These are phyloP conservation scores for Solanum hybrid DNA, from an alignment of 305 asterid species.

Conservation along the genomic window DNA sequence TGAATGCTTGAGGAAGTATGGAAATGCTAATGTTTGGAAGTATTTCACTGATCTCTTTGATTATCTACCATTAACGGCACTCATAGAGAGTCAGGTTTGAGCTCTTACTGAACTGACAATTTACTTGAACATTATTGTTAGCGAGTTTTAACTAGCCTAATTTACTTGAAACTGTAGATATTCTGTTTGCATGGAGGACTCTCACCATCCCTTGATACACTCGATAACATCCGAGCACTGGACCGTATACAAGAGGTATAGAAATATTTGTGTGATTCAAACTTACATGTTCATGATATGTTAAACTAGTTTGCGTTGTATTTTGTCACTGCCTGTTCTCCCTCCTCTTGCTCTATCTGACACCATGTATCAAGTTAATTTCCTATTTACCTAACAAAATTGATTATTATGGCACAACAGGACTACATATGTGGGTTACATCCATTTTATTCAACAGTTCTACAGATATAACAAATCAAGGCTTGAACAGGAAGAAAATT, in stretches of 20 bases:
- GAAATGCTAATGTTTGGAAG: slow-evolving; percentile 99
- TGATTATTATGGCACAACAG: not conserved
- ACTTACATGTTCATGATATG: not conserved
- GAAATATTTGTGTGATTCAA: not conserved
- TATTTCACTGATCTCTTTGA: slow-evolving; percentile 94
- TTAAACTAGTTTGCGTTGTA: not conserved
- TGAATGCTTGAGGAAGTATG: slow-evolving; percentile 98
- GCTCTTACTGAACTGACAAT: slow-evolving; percentile 1
- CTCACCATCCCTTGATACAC: slow-evolving; percentile 92
- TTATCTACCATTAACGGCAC: slow-evolving; percentile 95
- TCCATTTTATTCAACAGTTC: not conserved
- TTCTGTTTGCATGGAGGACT: slow-evolving; percentile 99
- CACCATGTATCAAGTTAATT: not conserved
- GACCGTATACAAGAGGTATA: slow-evolving; percentile 97
- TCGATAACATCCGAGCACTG: slow-evolving; percentile 83
- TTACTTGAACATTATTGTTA: not conserved
- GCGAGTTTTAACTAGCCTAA: not conserved
- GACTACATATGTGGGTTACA: not conserved
- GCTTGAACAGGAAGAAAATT: not conserved
- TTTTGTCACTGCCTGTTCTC: not conserved
- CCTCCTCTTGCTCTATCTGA: not conserved
- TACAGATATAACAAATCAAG: not conserved
- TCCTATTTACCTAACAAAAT: not conserved
- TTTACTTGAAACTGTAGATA: slow-evolving; percentile 32
- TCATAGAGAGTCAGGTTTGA: slow-evolving; percentile 97